Evolutionary conservation across 2,329 filamentous ascomycete genomes (phyloP).

Genomic region (Blastomyces gilchristii): DNA sequence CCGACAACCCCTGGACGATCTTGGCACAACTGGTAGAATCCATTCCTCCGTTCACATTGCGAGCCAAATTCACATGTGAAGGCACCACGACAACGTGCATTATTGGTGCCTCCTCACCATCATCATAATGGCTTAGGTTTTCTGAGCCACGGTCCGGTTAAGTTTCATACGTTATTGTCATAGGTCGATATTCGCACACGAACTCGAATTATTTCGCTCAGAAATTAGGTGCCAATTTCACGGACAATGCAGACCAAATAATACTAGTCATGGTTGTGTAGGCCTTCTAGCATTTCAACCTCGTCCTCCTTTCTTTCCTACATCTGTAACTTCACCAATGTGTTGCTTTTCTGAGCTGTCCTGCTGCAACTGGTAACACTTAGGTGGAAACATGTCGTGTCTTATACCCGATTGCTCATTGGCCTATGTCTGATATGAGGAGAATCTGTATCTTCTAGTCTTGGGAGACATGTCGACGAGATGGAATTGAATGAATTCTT

Average conservation of each 20-base stretch:
- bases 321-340: conserved; percentile 59
- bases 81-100: conserved; percentile 43
- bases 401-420: conserved; percentile 47
- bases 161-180: not conserved
- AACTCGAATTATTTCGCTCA: conserved; percentile 63
- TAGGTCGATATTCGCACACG: conserved; percentile 57
- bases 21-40: conserved; percentile 61
- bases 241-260: conserved; percentile 64
- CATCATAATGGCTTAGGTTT: conserved; percentile 53
- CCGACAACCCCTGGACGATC: conserved; percentile 61
- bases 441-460: conserved; percentile 45
- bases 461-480: conserved; percentile 50
- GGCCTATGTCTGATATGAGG: conserved; percentile 49
- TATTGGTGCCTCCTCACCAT: conserved; percentile 59
- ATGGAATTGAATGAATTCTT: conserved; percentile 40
- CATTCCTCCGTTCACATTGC: conserved; percentile 51
- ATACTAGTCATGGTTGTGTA: conserved; percentile 51
- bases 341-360: conserved; percentile 55
- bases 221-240: conserved; percentile 61
- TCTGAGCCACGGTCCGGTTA: conserved; percentile 24
- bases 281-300: conserved; percentile 42
- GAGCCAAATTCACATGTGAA: conserved; percentile 52
- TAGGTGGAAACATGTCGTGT: conserved; percentile 59
- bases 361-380: conserved; percentile 54
- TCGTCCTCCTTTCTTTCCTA: conserved; percentile 43